phyloP scores from a whole-genome alignment of 2,329 filamentous ascomycete genomes.

The Verticillium alfalfae region DNA sequence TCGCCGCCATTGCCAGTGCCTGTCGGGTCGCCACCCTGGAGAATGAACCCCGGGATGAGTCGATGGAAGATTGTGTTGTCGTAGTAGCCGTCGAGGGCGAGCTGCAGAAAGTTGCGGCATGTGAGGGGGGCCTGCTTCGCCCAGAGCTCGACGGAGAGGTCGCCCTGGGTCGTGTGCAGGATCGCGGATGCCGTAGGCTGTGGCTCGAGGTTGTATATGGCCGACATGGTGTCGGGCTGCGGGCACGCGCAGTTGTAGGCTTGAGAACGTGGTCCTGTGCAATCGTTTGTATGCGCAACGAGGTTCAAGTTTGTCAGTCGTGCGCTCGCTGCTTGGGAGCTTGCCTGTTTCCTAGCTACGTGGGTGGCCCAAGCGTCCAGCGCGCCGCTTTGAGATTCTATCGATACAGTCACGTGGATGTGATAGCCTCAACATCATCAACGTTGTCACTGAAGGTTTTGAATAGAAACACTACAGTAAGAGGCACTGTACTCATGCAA shows the following conservation, averaged over 20 bases:
- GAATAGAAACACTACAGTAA: too few relatives aligned
- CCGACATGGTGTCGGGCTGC: conserved; percentile 58
- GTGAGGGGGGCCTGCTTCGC: conserved; percentile 89
- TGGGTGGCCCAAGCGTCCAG: neutral
- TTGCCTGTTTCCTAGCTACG: neutral
- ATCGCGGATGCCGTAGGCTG: conserved; percentile 90
- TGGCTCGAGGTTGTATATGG: conserved; percentile 90
- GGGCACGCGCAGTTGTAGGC: neutral
- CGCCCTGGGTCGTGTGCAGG: conserved; percentile 83
- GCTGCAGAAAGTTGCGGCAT: conserved; percentile 91
- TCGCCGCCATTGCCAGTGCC: conserved; percentile 89
- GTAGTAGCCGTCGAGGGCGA: conserved; percentile 94
- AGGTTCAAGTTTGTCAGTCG: neutral
- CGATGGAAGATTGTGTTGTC: conserved; percentile 91
- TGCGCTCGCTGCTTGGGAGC: neutral
- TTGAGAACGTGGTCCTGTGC: neutral
- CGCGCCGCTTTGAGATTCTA: neutral
- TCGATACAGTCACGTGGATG: neutral
- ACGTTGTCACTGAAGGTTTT: too few relatives aligned
- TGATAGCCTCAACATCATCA: too few relatives aligned
- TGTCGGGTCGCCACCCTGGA: conserved; percentile 92
- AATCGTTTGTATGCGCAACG: neutral
- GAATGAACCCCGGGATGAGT: conserved; percentile 82
- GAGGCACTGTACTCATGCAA: too few relatives aligned
- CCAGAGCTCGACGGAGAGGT: conserved; percentile 88